Conservation (phyloP, 2,329 filamentous ascomycete species). For the Botrytis sinoallii region DNA sequence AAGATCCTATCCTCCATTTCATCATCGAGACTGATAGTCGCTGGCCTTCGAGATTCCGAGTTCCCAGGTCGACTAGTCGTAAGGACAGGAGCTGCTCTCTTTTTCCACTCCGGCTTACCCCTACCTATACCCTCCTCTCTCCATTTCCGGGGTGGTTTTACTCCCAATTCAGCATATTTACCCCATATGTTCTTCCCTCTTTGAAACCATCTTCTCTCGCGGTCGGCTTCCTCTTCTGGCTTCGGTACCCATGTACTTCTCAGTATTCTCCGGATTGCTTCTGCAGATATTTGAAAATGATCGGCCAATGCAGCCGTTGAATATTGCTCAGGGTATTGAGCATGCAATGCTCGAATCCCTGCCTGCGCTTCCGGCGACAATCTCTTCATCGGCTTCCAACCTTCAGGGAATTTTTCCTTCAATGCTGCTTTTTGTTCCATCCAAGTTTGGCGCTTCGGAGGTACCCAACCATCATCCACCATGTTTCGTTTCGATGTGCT, state of each 20-base stretch:
- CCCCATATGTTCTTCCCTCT: constrained; percentile 60
- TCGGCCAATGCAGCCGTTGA: constrained; percentile 69
- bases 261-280: constrained; percentile 83
- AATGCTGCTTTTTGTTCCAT: constrained; percentile 71
- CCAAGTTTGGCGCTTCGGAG: constrained; percentile 56
- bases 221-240: constrained; percentile 52
- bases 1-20: constrained; percentile 28
- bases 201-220: constrained; percentile 59
- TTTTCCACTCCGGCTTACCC: constrained; percentile 32
- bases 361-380: constrained; percentile 88
- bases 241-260: constrained; percentile 71
- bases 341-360: constrained; percentile 81
- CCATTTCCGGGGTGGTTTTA: constrained; percentile 61
- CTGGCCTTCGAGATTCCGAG: constrained; percentile 8
- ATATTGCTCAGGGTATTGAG: constrained; percentile 73
- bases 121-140: constrained; percentile 42
- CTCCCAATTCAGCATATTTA: constrained; percentile 56
- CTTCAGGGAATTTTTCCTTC: constrained; percentile 72
- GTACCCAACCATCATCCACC: constrained; percentile 23
- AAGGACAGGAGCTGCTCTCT: constrained; percentile 18
- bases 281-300: constrained; percentile 81
- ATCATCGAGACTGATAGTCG: background rate
- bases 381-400: constrained; percentile 80
- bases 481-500: constrained; percentile 12
- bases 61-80: constrained; percentile 25